Conservation (phyloP, 2,329 filamentous ascomycete genomes). For the Alternaria incomplexa region DNA sequence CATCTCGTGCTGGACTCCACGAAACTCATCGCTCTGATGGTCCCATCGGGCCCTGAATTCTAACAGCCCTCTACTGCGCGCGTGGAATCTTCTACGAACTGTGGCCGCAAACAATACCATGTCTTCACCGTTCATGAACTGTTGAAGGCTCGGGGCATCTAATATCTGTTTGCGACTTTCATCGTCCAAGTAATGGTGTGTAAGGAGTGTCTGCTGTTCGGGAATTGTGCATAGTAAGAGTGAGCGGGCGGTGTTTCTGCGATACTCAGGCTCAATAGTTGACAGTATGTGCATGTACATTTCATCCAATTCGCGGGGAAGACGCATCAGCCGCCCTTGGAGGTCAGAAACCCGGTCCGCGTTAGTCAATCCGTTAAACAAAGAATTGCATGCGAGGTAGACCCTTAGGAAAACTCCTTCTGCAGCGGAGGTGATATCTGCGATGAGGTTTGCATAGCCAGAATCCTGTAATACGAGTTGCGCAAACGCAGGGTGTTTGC, state of each 20-base stretch:
- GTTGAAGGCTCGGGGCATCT: no score
- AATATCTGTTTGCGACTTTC: not conserved
- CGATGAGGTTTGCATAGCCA: not conserved
- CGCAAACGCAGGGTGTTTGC: not conserved
- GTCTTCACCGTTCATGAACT: no score
- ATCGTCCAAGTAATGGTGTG: not conserved
- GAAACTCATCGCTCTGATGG: no score
- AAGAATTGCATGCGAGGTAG: conserved; percentile 1
- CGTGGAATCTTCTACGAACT: no score
- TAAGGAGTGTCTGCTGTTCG: no score
- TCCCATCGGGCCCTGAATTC: no score
- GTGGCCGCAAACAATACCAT: no score
- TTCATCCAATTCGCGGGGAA: not conserved
- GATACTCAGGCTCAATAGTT: not conserved
- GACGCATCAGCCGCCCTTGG: not conserved
- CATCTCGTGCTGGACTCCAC: no score
- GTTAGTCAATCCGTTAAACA: not conserved
- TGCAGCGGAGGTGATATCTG: conserved; percentile 1
- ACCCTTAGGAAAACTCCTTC: conserved; percentile 14
- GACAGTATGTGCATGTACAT: not conserved
- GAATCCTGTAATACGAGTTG: not conserved
- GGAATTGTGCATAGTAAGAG: not conserved
- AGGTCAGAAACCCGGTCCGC: not conserved
- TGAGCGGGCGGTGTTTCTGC: not conserved
- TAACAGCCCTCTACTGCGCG: no score